Evolutionary conservation across 805 yeast species (phyloP), one percentile per base, ranked within the genome.

Genomic region (Ogataea methanolica): DNA sequence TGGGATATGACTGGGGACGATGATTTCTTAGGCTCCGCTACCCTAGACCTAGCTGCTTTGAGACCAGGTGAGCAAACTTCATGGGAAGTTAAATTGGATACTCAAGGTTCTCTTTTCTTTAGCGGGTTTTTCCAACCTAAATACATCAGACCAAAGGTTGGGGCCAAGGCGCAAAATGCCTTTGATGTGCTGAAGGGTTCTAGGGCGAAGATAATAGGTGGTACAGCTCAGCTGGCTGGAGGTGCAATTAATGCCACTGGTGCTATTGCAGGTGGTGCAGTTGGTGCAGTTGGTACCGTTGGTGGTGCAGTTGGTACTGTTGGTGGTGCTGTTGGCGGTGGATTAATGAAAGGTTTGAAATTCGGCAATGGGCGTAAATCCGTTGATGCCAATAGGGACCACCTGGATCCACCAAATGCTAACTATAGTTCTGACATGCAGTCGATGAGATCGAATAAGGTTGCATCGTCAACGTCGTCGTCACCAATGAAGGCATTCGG

Each of bases 1-100:
- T 87, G 92, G 92, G 94, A 87, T 66, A 73, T 84, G 61, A 77
- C 90, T 22, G 91, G 88, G 52, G 78, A 74, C 44, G 80, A 83
- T 64, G 86, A 80, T 52, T 61, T 73, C 22, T 63, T 87, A 43
- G 91, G 91, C 39, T 56, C 65, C 33, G 76, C 74, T 7, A 53
- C 51, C 1, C 52, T 86, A 34, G 83, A 83, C 54, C 62, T 83
- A 16, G 65, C 78, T 1, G 50, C 71, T 2, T 55, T 86, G 37
- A 70, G 69, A n/a, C 76, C 82, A 2, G 66, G 66, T 23, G 62
- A 72, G 37, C 48, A 49, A 8, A 57, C 73, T 14, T 69, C 72
- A 12, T 71, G 83, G 56, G 69, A 71, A 21, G 75, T 75, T 39
- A 66, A 73, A 17, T 68, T 87, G 48, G 72, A 77, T 50, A 81